Base-by-base conservation (phyloP, 23 red algal genomes). In the Gracilaria gracilis region DNA sequence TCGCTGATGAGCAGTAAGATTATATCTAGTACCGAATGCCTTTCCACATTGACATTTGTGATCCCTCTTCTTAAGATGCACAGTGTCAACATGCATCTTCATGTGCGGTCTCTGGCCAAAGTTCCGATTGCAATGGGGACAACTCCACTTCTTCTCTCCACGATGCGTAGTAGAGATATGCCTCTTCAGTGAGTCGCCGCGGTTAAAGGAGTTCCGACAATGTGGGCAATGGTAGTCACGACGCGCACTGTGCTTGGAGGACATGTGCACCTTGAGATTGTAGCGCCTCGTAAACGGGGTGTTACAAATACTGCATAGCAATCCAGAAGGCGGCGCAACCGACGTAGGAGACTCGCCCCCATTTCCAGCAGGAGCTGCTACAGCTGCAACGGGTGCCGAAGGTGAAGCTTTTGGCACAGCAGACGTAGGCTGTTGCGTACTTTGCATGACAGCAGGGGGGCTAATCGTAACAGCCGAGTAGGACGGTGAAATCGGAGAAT, bases 91-190 rank as follows among this genome's bases (percentile, higher is more conserved):
- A 69, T 88, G 84, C 84, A 88, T 88, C 48, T 88, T 88, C 84
- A 88, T 88, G 48, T 88, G 84, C n/a, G 84, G 84, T 27, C 84
- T 62, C 48, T 88, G 84, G 32, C 84, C 84, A 88, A 88, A 88
- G 50, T 88, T 88, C 32, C 84, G 67, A 31, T 88, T 76, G 57
- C 84, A 88, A 67, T 88, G 66, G n/a, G 84, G 59, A 40, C 84
- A 88, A 51, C 58, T 88, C 84, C 84, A 88, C 48, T 88, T 88
- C 71, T 88, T 88, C 46, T 88, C 84, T 24, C 84, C 84, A 58
- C 84, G 84, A 37, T 88, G 84, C n/a, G 84, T 88, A 17, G 84
- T 88, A 23, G 84, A 67, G 32, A 88, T 88, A 40, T 88, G 84
- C 33, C 84, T 72, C 47, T 88, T 88, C 53, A 88, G 71, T 51